Base-by-base conservation (phyloP, 2,329 filamentous ascomycete species). In the Colletotrichum godetiae region DNA sequence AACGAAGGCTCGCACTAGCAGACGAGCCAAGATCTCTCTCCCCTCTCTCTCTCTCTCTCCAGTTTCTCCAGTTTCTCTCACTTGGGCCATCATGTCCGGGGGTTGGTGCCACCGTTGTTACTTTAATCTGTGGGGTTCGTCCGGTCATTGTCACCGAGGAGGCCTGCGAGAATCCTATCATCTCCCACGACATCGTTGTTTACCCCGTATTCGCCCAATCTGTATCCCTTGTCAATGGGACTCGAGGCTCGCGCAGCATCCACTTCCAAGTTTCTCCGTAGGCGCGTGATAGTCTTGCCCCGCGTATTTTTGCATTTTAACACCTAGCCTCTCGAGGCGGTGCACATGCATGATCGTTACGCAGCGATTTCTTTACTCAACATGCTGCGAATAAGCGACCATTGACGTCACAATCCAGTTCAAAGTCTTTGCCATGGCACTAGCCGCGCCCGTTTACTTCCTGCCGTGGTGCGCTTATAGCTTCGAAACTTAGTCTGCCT, bases 101-200 rank as follows among this genome's bases (percentile, higher is more conserved):
- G 12, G 15, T 31, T 35, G 42, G 4, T 11, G 19, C 13, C 15
- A 33, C 56, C 55, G 55, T 19, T 59, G 58, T 52, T 29, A 72
- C 52, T 64, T 68, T 63, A 63, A 27, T 72, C 8, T 58, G 64
- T 72, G 69, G 64, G 52, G 69, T 68, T 72, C 37, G 1, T 59
- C 65, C 49, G 69, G 49, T 68, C 68, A 10, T 22, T 12, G 6
- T 63, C n/a, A 24, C 37, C 15, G n/a, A 22, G 11, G 57, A 60
- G 59, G 7, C 49, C 29, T 24, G 49, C 13, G 52, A 22, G 53
- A 22, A 13, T 52, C 37, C 31, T 60, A 13, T 46, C 58, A 24
- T 11, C 29, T 24, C 46, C 46, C 22, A 24, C 52, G 7, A 4
- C 27, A 24, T 22, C 5, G 61, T n/a, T 37, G 12, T 35, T 27